Evolutionary conservation across 768 basidiomycete genomes (phyloP).

Genomic region (Leccinellum rugosiceps): DNA sequence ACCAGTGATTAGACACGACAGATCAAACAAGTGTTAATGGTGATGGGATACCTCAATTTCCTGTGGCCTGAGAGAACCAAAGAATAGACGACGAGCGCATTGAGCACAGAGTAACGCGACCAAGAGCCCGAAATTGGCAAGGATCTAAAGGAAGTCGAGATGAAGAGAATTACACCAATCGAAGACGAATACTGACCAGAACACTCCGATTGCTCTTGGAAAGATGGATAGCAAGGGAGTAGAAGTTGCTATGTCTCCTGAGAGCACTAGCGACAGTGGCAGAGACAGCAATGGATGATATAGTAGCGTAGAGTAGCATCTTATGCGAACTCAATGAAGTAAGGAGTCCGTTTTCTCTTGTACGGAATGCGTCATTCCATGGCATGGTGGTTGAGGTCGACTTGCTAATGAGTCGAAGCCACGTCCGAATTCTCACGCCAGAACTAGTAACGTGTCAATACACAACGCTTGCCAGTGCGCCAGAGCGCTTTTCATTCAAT

Average conservation of each 20-base stretch:
- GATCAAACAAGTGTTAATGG: neutral
- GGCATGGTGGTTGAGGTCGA: slow-evolving; percentile 39
- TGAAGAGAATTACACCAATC: neutral
- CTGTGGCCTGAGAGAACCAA: slow-evolving; percentile 79
- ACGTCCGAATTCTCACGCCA: slow-evolving; percentile 21
- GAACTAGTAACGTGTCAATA: no score
- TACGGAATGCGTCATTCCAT: slow-evolving; percentile 46
- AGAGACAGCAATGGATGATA: slow-evolving; percentile 67
- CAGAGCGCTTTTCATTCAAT: neutral
- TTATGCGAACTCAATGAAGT: slow-evolving; percentile 57
- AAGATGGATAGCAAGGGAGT: slow-evolving; percentile 89
- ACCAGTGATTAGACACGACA: neutral
- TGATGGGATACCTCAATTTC: slow-evolving; percentile 78
- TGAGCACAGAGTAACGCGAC: slow-evolving; percentile 74
- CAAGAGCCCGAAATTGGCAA: slow-evolving; percentile 88
- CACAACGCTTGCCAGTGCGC: no score
- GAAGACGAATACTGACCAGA: slow-evolving; percentile 52
- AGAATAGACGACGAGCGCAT: slow-evolving; percentile 82
- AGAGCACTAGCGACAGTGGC: slow-evolving; percentile 78
- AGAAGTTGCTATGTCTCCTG: slow-evolving; percentile 86
- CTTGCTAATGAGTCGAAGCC: neutral
- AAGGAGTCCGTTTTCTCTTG: slow-evolving; percentile 48
- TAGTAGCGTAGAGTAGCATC: slow-evolving; percentile 61
- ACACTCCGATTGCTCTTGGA: slow-evolving; percentile 91
- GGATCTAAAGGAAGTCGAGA: slow-evolving; percentile 49